Evolutionary conservation across 805 yeast species (phyloP), one percentile per base, ranked within the genome.

Genomic region (Tetrapisispora iriomotensis): DNA sequence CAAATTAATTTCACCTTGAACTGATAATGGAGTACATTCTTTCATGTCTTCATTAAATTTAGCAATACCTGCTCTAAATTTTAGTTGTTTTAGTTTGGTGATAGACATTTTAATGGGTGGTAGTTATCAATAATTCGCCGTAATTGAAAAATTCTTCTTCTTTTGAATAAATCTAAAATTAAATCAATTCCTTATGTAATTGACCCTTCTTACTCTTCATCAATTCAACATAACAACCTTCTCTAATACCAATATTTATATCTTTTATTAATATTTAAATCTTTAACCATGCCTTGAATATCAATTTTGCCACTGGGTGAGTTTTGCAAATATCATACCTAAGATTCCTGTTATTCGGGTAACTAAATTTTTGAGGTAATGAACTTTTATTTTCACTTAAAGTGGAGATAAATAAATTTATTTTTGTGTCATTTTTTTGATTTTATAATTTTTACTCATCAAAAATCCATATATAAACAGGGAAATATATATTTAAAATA

Each of bases 21-120:
- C 67, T 15, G 75, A 75, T 51, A 64, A 63, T 39, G 80, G 83
- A 23, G 74, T 74, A 56, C 81, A 78, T 31, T 66, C 51, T 27
- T 70, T 62, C 10, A 74, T 67, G 23, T 71, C 74, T 54, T 75
- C 75, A 56, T 76, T 74, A 58, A 71, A 71, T 29, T 67, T 70
- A 18, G 78, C 80, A 48, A 70, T 69, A 32, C 83, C 84, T 19
- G 84, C 86, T 49, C 76, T 74, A 58, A 79, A 43, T 26, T 44
- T 32, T 25, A 29, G 29, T 21, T 28, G 37, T 24, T 15, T 23
- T 19, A 14, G 33, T 20, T 17, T 19, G 3, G 29, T n/a, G n/a
- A n/a, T n/a, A n/a, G n/a, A n/a, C n/a, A n/a, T n/a, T n/a, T n/a
- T n/a, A n/a, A n/a, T n/a, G n/a, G n/a, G n/a, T n/a, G n/a, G n/a